Conservation (phyloP, 495 filamentous ascomycete species). For the Daldinia concentrica region DNA sequence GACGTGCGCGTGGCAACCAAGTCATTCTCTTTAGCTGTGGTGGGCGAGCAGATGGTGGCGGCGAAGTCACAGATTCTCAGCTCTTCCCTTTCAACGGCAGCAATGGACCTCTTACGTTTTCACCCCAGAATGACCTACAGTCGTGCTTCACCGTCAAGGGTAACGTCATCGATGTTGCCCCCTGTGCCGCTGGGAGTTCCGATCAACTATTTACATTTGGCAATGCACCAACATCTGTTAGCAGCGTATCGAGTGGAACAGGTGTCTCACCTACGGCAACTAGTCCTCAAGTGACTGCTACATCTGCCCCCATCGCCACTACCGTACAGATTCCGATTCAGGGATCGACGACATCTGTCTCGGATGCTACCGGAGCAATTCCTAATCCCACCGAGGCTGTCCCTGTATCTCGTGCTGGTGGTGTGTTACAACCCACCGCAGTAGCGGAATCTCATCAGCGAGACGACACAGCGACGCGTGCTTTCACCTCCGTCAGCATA, state of each 20-base stretch:
- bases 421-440: slow-evolving; percentile 57
- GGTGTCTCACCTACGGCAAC: slow-evolving; percentile 1
- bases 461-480: slow-evolving; percentile 58
- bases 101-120: slow-evolving; percentile 53
- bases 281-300: slow-evolving; percentile 5
- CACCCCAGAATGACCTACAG: slow-evolving; percentile 53
- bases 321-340: slow-evolving; percentile 21
- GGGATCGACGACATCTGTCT: slow-evolving; percentile 12
- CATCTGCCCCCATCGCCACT: slow-evolving; percentile 6
- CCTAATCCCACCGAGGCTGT: slow-evolving; percentile 59
- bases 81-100: slow-evolving; percentile 56
- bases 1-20: slow-evolving; percentile 57
- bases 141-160: slow-evolving; percentile 59
- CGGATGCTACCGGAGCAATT: slow-evolving; percentile 34
- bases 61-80: slow-evolving; percentile 60
- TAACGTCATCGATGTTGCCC: slow-evolving; percentile 55
- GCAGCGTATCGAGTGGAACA: slow-evolving; percentile 7
- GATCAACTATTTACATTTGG: slow-evolving; percentile 60
- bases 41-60: slow-evolving; percentile 63
- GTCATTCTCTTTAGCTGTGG: slow-evolving; percentile 64
- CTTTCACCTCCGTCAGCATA: slow-evolving; percentile 58
- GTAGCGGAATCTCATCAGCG: slow-evolving; percentile 57
- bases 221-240: slow-evolving; percentile 30
- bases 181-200: slow-evolving; percentile 53
- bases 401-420: slow-evolving; percentile 61